These are phyloP conservation scores for Exophiala calicioides DNA, from an alignment of 2,329 filamentous ascomycete species.

Conservation along the genomic window DNA sequence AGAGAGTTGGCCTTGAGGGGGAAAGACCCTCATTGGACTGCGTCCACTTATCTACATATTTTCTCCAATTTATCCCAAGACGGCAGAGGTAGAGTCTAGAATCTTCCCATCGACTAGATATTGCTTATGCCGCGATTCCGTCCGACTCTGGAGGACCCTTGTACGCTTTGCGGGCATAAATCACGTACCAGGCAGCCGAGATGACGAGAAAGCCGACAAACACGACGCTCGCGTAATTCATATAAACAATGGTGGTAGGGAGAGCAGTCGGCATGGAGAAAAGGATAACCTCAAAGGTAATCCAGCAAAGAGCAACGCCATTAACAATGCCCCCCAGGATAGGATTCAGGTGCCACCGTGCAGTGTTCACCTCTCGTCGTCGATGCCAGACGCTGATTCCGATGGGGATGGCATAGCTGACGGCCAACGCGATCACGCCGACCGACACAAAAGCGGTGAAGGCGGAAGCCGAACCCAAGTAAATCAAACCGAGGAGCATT, in stretches of 20 bases:
- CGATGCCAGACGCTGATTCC: conserved; percentile 50
- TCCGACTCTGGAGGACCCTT: conserved; percentile 41
- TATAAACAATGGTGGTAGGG: conserved; percentile 54
- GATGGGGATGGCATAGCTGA: conserved; percentile 60
- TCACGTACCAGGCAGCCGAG: conserved; percentile 52
- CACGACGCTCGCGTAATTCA: conserved; percentile 62
- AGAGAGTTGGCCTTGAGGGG: too few relatives aligned
- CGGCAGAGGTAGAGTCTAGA: too few relatives aligned
- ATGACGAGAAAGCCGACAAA: conserved; percentile 57
- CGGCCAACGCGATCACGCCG: conserved; percentile 58
- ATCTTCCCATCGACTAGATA: too few relatives aligned
- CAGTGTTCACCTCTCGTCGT: conserved; percentile 51
- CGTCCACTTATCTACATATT: too few relatives aligned
- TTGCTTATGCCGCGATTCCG: conserved; percentile 25
- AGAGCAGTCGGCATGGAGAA: conserved; percentile 57
- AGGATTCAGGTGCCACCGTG: conserved; percentile 50
- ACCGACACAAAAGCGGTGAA: conserved; percentile 56
- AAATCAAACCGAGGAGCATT: conserved; percentile 53
- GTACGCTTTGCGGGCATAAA: conserved; percentile 52
- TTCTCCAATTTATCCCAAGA: too few relatives aligned
- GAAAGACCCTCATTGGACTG: too few relatives aligned
- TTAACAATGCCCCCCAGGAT: conserved; percentile 50
- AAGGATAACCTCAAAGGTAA: conserved; percentile 54
- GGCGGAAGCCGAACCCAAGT: conserved; percentile 50
- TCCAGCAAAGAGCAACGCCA: conserved; percentile 52